Evolutionary conservation across 2,329 filamentous ascomycete species (phyloP).

Genomic region (Onygenales sp.): DNA sequence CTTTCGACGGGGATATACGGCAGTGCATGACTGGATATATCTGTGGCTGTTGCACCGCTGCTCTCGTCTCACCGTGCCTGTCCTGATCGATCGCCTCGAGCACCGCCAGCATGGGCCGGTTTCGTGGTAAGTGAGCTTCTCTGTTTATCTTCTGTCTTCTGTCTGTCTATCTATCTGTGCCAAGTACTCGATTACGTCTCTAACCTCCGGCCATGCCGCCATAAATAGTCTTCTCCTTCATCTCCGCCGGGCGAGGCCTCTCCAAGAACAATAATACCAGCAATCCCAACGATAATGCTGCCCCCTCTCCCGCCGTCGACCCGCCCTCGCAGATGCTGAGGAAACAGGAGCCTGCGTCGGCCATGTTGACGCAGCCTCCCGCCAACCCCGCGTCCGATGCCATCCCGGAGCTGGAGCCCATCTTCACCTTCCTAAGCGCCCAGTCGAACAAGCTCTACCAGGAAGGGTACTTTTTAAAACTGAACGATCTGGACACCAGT

Average conservation of each 20-base stretch:
- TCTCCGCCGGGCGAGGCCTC: neutral
- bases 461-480: conserved; percentile 93
- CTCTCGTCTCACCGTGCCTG: no score
- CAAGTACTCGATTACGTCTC: neutral
- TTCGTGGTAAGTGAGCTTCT: conserved; percentile 5
- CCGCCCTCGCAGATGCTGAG: neutral
- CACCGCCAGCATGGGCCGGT: no score
- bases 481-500: conserved; percentile 91
- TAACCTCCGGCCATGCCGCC: neutral
- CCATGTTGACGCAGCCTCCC: conserved; percentile 76
- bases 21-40: no score
- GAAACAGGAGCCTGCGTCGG: conserved; percentile 57
- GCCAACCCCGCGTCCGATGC: conserved; percentile 78
- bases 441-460: conserved; percentile 96
- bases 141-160: no score
- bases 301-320: neutral
- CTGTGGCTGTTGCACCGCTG: no score
- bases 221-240: conserved; percentile 2
- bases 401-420: conserved; percentile 75
- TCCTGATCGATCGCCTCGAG: no score
- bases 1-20: no score
- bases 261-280: neutral
- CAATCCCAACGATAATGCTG: no score
- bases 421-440: conserved; percentile 88
- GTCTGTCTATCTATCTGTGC: neutral